Evolutionary conservation across 225 moss, liverwort and hornwort species (phyloP), one percentile per base, ranked within the genome.

Genomic region (Rhytidiadelphus loreus): DNA sequence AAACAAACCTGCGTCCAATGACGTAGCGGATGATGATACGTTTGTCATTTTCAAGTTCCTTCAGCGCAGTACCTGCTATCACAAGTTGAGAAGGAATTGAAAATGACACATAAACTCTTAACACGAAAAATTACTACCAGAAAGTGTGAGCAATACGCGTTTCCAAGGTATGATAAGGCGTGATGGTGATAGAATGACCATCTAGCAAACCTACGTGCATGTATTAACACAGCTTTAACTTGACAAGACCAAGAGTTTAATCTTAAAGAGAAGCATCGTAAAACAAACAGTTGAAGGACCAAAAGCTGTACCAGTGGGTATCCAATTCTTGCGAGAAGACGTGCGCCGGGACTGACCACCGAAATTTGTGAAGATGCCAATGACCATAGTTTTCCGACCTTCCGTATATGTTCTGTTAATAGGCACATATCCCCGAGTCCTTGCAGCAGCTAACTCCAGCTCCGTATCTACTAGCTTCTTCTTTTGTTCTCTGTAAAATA

Each of bases 391-490:
- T 87, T 92, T 85, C 81, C 89, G 93, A 86, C 89, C 88, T 72
- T 91, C 92, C 24, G 89, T 81, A 20, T 75, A 65, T 24, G 93
- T 92, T 85, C 68, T 88, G 81, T 96, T 97, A 53, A 60, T 92
- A 70, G 90, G 64, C 84, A 90, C 85, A 83, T 92, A 97, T 46
- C 99, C 99, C 92, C 95, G 95, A 86, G 91, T 96, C 91, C 90
- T 99, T 32, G 97, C 96, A 57, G 97, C 95, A 83, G 96, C 95
- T 90, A 99, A 85, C 92, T 97, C 96, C 92, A 95, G 90, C 86
- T 99, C 99, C 66, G 94, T 84, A 66, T 94, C 93, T 78, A 94
- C 96, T 84, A 99, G 61, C 74, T 91, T 94, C 88, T 91, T 96
- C 86, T 93, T 94, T 89, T 95, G 96, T 57, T 96, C 96, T 88